These are phyloP conservation scores for Seiridium cupressi DNA, from an alignment of 2,329 filamentous ascomycete species.

Conservation along the genomic window DNA sequence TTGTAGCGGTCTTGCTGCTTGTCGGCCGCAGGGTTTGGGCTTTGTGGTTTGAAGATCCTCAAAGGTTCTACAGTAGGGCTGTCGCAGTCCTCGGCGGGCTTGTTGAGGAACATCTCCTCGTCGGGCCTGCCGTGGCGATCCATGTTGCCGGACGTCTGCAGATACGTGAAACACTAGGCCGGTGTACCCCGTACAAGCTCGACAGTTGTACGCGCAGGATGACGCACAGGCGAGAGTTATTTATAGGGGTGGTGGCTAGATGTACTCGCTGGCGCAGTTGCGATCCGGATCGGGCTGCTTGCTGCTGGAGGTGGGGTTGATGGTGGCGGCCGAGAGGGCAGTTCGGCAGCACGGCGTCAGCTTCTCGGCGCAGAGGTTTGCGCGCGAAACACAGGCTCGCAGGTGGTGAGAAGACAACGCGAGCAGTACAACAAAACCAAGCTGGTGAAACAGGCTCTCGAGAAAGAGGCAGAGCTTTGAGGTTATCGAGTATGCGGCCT, in stretches of 20 bases:
- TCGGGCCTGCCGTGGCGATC: conserved; percentile 66
- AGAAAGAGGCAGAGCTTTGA: conserved; percentile 15
- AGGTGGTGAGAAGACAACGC: not conserved
- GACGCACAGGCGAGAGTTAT: conserved; percentile 13
- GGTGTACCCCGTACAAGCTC: not conserved
- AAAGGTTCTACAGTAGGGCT: conserved; percentile 81
- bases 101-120: conserved; percentile 79
- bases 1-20: conserved; percentile 41
- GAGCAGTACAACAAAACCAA: conserved; percentile 13
- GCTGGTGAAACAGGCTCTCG: conserved; percentile 18
- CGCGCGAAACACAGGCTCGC: not conserved
- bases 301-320: conserved; percentile 20
- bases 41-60: conserved; percentile 79
- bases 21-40: conserved; percentile 50
- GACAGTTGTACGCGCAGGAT: not conserved
- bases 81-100: conserved; percentile 55
- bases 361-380: not conserved
- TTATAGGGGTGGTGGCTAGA: conserved; percentile 20
- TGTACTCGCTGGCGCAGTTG: conserved; percentile 10
- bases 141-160: conserved; percentile 37
- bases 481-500: conserved; percentile 24
- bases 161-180: conserved; percentile 16
- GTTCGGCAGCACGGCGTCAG: conserved; percentile 14
- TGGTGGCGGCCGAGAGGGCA: conserved; percentile 10
- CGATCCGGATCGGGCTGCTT: conserved; percentile 14